Evolutionary conservation across 495 filamentous ascomycete species (phyloP).

Genomic region (Choiromyces venosus): DNA sequence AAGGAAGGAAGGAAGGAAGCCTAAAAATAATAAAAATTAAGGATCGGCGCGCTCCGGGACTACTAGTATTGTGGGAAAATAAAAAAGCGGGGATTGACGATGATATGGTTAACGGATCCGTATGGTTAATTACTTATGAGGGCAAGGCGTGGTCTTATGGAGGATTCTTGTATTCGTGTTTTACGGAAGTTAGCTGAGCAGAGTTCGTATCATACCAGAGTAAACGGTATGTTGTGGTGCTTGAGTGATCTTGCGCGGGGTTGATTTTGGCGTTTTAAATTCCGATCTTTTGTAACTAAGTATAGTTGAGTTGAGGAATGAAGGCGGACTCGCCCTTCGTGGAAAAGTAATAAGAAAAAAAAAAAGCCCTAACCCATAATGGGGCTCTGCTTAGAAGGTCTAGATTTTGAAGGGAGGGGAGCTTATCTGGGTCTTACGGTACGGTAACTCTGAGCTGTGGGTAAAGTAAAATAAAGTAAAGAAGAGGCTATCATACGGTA

Average conservation of each 20-base stretch:
- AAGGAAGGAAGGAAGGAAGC: too few relatives aligned
- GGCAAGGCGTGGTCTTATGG: not conserved
- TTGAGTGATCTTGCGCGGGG: not conserved
- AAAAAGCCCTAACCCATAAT: not conserved
- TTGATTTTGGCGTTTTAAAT: not conserved
- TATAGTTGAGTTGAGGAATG: not conserved
- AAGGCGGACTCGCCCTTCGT: not conserved
- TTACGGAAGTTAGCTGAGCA: not conserved
- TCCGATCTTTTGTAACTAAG: too few relatives aligned
- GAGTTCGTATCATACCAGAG: not conserved
- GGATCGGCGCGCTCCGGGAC: not conserved
- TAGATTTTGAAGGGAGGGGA: not conserved
- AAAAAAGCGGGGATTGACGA: not conserved
- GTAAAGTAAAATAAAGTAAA: too few relatives aligned
- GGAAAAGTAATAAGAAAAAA: not conserved
- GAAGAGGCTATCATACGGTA: not conserved
- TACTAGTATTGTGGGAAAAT: not conserved
- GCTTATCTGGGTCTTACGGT: not conserved
- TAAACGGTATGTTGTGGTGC: not conserved
- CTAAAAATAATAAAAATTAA: too few relatives aligned
- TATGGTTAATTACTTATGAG: not conserved
- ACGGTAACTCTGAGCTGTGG: too few relatives aligned
- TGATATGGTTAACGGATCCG: not conserved
- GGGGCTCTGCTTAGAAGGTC: not conserved
- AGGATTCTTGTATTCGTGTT: not conserved